Conservation (phyloP, 2,329 filamentous ascomycete species). For the Exophiala dermatitidis region DNA sequence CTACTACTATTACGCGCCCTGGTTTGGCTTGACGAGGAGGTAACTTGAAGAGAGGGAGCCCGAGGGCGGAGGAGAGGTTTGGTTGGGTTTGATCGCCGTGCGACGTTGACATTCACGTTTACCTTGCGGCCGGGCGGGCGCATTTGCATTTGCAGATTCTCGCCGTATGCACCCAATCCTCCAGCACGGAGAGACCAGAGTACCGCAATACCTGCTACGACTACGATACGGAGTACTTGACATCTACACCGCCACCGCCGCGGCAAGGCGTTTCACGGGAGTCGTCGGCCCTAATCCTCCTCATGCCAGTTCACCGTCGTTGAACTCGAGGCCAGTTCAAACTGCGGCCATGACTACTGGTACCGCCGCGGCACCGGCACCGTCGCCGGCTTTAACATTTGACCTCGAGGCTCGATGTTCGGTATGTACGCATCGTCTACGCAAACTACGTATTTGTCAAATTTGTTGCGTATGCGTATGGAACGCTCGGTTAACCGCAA, state of each 20-base stretch:
- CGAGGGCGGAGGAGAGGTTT: no score
- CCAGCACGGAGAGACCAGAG: slow-evolving; percentile 5
- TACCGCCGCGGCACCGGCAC: neutral
- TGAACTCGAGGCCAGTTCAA: neutral
- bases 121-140: slow-evolving; percentile 1
- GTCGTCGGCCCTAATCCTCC: slow-evolving; percentile 3
- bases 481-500: slow-evolving; percentile 14
- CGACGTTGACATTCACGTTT: neutral
- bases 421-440: slow-evolving; percentile 46
- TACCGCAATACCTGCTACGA: no score
- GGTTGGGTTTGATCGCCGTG: neutral
- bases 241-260: slow-evolving; percentile 24
- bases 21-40: neutral
- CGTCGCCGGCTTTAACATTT: slow-evolving; percentile 61
- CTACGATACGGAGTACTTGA: slow-evolving; percentile 7
- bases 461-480: neutral
- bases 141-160: slow-evolving; percentile 9
- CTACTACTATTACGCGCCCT: neutral
- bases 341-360: slow-evolving; percentile 21
- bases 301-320: slow-evolving; percentile 15
- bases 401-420: slow-evolving; percentile 73
- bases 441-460: no score
- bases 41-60: neutral
- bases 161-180: slow-evolving; percentile 16
- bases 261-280: neutral